These are phyloP conservation scores for Fusarium albosuccineum DNA, from an alignment of 2,329 filamentous ascomycete species.

Conservation along the genomic window DNA sequence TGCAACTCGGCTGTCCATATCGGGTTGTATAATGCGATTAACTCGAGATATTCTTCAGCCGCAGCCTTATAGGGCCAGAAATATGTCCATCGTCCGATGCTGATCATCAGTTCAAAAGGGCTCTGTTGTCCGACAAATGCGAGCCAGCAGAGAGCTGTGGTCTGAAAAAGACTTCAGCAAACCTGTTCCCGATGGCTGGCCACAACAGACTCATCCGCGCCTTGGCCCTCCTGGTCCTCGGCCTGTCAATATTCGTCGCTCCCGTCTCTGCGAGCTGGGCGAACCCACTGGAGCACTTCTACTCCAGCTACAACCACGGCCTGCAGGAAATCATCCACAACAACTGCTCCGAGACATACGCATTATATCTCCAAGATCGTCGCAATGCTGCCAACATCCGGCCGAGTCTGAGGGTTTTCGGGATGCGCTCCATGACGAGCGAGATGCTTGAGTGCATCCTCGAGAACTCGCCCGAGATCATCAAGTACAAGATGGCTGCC, in stretches of 20 bases:
- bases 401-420: not conserved
- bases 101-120: not conserved
- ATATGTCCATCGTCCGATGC: not conserved
- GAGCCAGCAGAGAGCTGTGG: no score
- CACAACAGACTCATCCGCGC: not conserved
- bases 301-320: slow-evolving; percentile 2
- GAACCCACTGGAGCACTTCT: slow-evolving; percentile 16
- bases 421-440: not conserved
- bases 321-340: slow-evolving; percentile 15
- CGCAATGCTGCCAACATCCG: not conserved
- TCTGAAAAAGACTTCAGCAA: not conserved
- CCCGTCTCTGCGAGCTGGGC: slow-evolving; percentile 9
- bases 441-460: slow-evolving; percentile 24
- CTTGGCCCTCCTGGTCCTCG: slow-evolving; percentile 1
- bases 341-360: slow-evolving; percentile 13
- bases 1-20: not conserved
- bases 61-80: not conserved
- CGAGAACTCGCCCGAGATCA: slow-evolving; percentile 11
- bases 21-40: not conserved
- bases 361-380: not conserved
- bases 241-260: not conserved
- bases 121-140: not conserved
- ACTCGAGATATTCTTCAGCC: not conserved
- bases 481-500: slow-evolving; percentile 28
- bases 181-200: not conserved